Percentiles rank a stretch among this genome's conserved stretches.
phyloP scores from a whole-genome alignment of 139 green algal species.

The Deuterostichococcus epilithicus region DNA sequence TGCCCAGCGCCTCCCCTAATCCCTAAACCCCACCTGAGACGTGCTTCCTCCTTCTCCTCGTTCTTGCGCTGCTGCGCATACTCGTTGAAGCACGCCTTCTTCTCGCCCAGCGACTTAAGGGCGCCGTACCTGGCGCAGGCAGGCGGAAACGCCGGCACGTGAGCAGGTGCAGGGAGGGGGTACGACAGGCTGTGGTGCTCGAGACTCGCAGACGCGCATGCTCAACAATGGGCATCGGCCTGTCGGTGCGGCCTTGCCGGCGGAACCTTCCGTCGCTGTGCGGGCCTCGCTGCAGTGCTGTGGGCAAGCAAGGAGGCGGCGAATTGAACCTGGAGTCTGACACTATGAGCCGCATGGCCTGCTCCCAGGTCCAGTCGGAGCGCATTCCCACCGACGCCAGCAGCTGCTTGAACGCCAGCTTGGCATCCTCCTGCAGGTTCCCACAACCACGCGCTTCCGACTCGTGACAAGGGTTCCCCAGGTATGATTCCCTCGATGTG shows the following conservation, averaged over 20 bases:
- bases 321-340: slow-evolving; percentile 44
- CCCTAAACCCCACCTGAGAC: slow-evolving; percentile 23
- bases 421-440: slow-evolving; percentile 73
- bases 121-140: slow-evolving; percentile 61
- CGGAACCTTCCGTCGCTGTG: no score
- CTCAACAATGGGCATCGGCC: no score
- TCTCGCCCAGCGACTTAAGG: slow-evolving; percentile 85
- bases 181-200: not conserved
- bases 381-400: slow-evolving; percentile 52
- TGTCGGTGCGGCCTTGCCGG: no score
- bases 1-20: no score
- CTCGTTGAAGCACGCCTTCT: slow-evolving; percentile 90
- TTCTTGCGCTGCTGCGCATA: slow-evolving; percentile 67
- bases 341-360: slow-evolving; percentile 67
- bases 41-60: slow-evolving; percentile 75
- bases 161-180: not conserved
- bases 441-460: no score
- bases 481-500: no score
- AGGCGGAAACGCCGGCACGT: not conserved
- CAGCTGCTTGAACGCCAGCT: slow-evolving; percentile 90
- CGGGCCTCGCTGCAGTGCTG: no score
- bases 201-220: not conserved
- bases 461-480: no score
- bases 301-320: no score
- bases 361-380: slow-evolving; percentile 77